A percentile compares a stretch with the other conserved stretches of the same genome.
phyloP scores from a whole-genome alignment of 768 basidiomycete species.

The Podaxis sp. region DNA sequence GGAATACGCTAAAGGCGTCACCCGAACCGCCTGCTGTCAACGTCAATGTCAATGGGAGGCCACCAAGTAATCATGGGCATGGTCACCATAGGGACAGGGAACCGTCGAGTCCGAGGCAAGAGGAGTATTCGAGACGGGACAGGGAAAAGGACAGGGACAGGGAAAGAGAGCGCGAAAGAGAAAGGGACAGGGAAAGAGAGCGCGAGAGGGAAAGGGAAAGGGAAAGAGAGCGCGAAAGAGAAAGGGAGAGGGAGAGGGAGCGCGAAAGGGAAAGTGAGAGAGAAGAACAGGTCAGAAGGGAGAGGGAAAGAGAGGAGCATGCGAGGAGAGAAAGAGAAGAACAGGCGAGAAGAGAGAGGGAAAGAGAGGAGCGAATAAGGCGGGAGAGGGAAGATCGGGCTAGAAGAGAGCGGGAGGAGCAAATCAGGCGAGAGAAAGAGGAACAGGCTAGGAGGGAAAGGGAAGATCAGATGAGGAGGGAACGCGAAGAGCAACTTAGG shows the following conservation, averaged over 20 bases:
- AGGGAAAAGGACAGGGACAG: slow-evolving; percentile 14
- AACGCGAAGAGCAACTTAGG: slow-evolving; percentile 14
- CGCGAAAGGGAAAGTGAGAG: slow-evolving; percentile 14
- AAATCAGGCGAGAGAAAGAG: slow-evolving; percentile 17
- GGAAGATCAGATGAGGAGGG: slow-evolving; percentile 14
- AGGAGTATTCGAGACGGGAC: slow-evolving; percentile 15
- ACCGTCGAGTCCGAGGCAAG: slow-evolving; percentile 8
- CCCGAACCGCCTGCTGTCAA: not conserved
- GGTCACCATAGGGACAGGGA: slow-evolving; percentile 6
- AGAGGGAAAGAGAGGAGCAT: slow-evolving; percentile 17
- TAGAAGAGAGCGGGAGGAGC: slow-evolving; percentile 14
- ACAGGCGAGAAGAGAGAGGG: slow-evolving; percentile 7
- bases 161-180: slow-evolving; percentile 20
- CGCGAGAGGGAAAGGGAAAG: slow-evolving; percentile 14
- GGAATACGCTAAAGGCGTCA: slow-evolving; percentile 12
- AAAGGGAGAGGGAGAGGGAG: slow-evolving; percentile 10
- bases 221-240: slow-evolving; percentile 19
- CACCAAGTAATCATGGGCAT: not conserved
- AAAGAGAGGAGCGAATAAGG: slow-evolving; percentile 13
- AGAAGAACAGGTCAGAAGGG: slow-evolving; percentile 6
- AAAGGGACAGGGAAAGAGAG: slow-evolving; percentile 11
- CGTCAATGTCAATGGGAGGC: not conserved
- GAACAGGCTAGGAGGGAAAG: slow-evolving; percentile 21
- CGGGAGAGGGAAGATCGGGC: slow-evolving; percentile 11
- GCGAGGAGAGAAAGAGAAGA: slow-evolving; percentile 14